phyloP scores from a whole-genome alignment of 495 filamentous ascomycete genomes.

The Neurospora cerealis region DNA sequence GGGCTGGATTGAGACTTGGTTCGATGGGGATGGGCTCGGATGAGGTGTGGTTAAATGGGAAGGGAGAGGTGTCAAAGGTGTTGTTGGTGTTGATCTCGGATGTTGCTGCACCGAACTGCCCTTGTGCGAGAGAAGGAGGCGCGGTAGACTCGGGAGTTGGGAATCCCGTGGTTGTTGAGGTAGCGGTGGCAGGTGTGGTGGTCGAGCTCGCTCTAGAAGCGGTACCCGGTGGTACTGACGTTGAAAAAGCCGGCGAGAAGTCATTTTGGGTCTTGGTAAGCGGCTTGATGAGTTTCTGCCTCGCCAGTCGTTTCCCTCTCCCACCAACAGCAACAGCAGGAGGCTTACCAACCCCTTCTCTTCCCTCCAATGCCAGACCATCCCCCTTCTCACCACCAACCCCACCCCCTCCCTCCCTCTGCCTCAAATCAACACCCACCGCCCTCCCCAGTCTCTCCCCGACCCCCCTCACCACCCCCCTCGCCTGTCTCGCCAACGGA shows the following conservation, averaged over 20 bases:
- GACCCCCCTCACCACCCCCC: conserved; percentile 40
- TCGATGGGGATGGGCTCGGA: not conserved
- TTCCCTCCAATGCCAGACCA: conserved; percentile 13
- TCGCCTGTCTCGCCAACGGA: conserved; percentile 40
- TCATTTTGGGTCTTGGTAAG: not conserved
- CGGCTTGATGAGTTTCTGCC: not conserved
- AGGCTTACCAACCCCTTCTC: not conserved
- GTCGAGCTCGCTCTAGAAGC: not conserved
- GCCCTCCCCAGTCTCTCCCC: conserved; percentile 23
- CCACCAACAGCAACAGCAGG: not conserved
- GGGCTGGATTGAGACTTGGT: not conserved
- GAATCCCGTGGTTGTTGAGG: not conserved
- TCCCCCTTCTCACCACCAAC: conserved; percentile 15
- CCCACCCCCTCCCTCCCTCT: too few species aligned
- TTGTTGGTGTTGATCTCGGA: not conserved
- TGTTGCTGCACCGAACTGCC: not conserved
- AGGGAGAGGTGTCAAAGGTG: not conserved
- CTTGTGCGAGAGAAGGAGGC: not conserved
- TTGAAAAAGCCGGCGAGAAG: not conserved
- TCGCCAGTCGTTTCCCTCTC: not conserved
- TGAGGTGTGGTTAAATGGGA: not conserved
- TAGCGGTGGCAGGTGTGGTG: not conserved
- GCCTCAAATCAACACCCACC: not conserved
- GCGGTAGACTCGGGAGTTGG: not conserved
- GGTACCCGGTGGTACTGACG: not conserved